Evolutionary conservation across 495 filamentous ascomycete species (phyloP).

Genomic region (Xylaria telfairii): DNA sequence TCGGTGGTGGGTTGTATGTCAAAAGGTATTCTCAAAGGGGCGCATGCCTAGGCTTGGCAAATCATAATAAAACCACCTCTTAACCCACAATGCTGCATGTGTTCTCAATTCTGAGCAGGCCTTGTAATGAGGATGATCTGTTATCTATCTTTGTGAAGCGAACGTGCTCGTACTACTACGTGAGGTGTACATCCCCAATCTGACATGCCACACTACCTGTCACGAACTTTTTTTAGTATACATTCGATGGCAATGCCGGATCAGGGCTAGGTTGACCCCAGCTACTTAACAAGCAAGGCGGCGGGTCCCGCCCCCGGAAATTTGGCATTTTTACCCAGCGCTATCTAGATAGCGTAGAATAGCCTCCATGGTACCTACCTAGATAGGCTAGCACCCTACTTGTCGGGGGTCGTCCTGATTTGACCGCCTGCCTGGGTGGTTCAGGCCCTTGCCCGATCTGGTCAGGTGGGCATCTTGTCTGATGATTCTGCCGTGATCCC

Average conservation of each 20-base stretch:
- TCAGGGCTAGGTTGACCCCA: neutral
- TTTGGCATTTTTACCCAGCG: neutral
- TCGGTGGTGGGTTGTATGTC: constrained; percentile 23
- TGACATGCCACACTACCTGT: neutral
- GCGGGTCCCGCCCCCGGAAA: neutral
- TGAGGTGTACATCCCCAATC: neutral
- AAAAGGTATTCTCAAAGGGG: constrained; percentile 15
- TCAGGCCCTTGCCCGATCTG: neutral
- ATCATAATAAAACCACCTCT: constrained; percentile 26
- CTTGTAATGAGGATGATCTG: neutral
- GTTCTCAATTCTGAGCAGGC: neutral
- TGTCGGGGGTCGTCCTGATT: neutral
- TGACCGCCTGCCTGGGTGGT: constrained; percentile 18
- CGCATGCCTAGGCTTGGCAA: constrained; percentile 18
- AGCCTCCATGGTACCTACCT: neutral
- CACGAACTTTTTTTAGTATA: no score
- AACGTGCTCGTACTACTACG: neutral
- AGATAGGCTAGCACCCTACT: neutral
- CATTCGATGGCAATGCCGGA: no score
- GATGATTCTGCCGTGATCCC: constrained; percentile 37
- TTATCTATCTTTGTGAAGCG: neutral
- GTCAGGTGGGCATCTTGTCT: constrained; percentile 17
- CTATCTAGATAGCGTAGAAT: neutral
- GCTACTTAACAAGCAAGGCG: neutral
- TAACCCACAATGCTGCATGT: constrained; percentile 16